A percentile compares a stretch with the other conserved stretches of the same genome.
Conservation (phyloP, 352 stramenopile species). For the Phytophthora meadii region DNA sequence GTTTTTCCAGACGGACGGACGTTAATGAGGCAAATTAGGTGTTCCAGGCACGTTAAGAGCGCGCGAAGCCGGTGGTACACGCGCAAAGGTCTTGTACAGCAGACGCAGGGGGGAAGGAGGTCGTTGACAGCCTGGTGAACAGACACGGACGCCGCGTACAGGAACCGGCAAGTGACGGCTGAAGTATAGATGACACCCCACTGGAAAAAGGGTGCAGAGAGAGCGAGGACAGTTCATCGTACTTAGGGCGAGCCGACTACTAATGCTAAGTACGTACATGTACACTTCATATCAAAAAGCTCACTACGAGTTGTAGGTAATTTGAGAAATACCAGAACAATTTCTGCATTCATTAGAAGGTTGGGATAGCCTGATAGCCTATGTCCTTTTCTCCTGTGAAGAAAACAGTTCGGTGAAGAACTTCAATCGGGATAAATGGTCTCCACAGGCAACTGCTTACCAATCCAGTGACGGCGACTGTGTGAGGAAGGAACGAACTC, state of each 20-base stretch:
- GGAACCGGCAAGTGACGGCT: neutral
- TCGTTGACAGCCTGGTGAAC: constrained; percentile 3
- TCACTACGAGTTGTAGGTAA: neutral
- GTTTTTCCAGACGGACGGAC: neutral
- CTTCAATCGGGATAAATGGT: no score
- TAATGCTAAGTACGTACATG: no score
- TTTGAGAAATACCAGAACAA: no score
- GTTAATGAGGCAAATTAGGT: neutral
- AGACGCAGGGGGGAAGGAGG: neutral
- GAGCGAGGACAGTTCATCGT: neutral
- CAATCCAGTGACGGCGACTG: no score
- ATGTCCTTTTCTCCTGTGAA: no score
- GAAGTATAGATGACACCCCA: neutral
- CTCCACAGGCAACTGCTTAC: no score
- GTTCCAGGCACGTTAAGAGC: constrained; percentile 4
- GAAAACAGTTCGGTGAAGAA: no score
- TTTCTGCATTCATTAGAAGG: no score
- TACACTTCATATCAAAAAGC: neutral
- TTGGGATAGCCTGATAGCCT: no score
- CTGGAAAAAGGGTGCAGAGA: constrained; percentile 1
- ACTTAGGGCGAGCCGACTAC: neutral
- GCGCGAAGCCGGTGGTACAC: neutral
- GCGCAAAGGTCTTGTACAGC: neutral
- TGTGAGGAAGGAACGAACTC: no score
- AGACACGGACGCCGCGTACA: constrained; percentile 5